Base-by-base conservation (phyloP, 805 yeast genomes). In the Cyberlindnera mrakii region DNA sequence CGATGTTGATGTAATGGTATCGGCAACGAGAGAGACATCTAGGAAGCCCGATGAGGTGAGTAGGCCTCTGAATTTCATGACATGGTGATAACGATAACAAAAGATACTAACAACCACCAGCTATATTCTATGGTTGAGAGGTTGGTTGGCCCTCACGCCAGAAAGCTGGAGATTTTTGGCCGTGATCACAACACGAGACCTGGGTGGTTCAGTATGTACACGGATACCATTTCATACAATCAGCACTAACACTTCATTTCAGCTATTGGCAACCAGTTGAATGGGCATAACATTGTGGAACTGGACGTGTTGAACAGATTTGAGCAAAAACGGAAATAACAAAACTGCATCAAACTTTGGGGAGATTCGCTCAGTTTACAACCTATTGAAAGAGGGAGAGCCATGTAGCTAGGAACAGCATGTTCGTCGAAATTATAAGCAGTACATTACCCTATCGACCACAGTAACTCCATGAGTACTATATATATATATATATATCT, bases 121-220 rank as follows among this genome's bases (percentile, higher is more conserved):
- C 65, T 83, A 13, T 90, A 90, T 58, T 93, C 82, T 8, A 78
- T 91, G 47, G 82, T 85, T 13, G 97, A 91, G 52, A 67, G 96
- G 45, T 57, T 90, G 34, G 96, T 82, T 4, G 97, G 96, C 0
- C 68, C 68, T 4, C 76, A 80, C 45, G 75, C 89, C 4, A 68
- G 95, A 25, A 90, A 91, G 57, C 67, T 91, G 27, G 97, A 91
- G 60, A 78, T 91, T 2, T 90, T 90, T 64, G 97, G 97, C 5
- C 73, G 95, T 44, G 84, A 81, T 50, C 91, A 86, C 55, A 90
- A 91, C 55, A 71, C 83, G 1, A 72, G 96, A 31, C 85, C 88
- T 0, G 96, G 96, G 0, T 91, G 98, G 97, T 66, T 90, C 41
- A 86, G 51, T 48, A 72, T 51, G 68, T 49, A 70, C 62, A 39